Base-by-base conservation (phyloP, 139 green algal genomes). In the Ostreobium quekettii region DNA sequence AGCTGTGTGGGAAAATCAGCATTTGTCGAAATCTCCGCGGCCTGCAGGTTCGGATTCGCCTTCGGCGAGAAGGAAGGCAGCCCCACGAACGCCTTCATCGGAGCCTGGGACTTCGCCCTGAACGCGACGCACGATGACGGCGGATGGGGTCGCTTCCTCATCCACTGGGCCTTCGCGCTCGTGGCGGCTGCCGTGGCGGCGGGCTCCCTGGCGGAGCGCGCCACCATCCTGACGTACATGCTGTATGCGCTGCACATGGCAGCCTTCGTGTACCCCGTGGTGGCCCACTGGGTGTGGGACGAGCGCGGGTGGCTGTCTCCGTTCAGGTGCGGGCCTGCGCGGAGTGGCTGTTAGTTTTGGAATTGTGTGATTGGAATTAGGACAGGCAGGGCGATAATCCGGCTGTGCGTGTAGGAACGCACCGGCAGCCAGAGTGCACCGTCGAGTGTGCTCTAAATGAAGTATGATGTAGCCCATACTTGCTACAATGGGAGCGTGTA, bases 261-360 rank as follows among this genome's bases (percentile, higher is more conserved):
- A 28, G 48, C 61, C 32, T 83, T 67, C 63, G 71, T 84, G 0
- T 84, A 84, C 61, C 78, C 78, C 15, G 74, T 84, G 33, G 57
- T 81, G 3, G 74, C 57, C 0, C 78, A 84, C 37, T 84, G 87
- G 78, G 31, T 79, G 29, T 92, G 85, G 85, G 71, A 61, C 2
- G 32, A 29, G 30, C 39, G 70, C 4, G 85, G 85, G 4, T 87
- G 85, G 78, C 70, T 91, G 24, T 79, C 69, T 2, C 72, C 81
- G 6, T 67, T 70, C 58, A 76, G 73, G 47, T 53, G 15, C 19
- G 19, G 19, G 42, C 42, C 42, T n/a, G n/a, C n/a, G n/a, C n/a
- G n/a, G n/a, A n/a, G n/a, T n/a, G n/a, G n/a, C n/a, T n/a, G n/a
- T n/a, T n/a, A n/a, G n/a, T n/a, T n/a, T n/a, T n/a, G n/a, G n/a